Evolutionary conservation across 805 yeast species (phyloP).

Genomic region (Myxozyma monticola): DNA sequence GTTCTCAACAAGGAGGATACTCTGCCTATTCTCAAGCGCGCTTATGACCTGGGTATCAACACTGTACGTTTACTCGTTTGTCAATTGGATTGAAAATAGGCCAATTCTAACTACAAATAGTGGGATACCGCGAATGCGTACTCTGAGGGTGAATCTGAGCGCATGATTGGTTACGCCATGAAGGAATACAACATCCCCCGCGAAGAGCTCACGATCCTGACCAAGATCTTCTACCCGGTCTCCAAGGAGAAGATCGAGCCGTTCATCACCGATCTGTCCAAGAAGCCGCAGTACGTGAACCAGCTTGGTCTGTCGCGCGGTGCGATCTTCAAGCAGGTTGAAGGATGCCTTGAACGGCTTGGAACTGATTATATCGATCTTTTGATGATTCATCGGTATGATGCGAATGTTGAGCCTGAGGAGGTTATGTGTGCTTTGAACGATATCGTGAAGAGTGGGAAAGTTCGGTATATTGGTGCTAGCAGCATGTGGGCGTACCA

Average conservation of each 20-base stretch:
- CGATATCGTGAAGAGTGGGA: conserved; percentile 51
- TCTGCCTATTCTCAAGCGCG: conserved; percentile 23
- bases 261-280: conserved; percentile 11
- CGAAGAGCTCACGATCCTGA: conserved; percentile 53
- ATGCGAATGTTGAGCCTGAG: conserved; percentile 44
- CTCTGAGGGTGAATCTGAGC: too few species aligned
- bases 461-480: conserved; percentile 59
- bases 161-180: conserved; percentile 53
- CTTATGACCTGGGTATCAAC: conserved; percentile 42
- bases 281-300: conserved; percentile 44
- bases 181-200: too few species aligned
- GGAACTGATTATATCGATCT: conserved; percentile 57
- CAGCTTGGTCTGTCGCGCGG: conserved; percentile 51
- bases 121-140: conserved; percentile 47
- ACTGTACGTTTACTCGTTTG: conserved; percentile 33
- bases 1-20: conserved; percentile 18
- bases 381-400: conserved; percentile 58
- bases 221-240: conserved; percentile 42
- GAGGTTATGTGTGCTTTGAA: conserved; percentile 60
- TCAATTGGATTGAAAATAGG: too few species aligned
- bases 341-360: conserved; percentile 43
- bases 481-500: conserved; percentile 58
- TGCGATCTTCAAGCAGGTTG: conserved; percentile 49
- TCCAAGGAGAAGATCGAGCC: conserved; percentile 16
- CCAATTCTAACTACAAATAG: conserved; percentile 34